Evolutionary conservation across 2,329 filamentous ascomycete genomes (phyloP), one percentile per base, ranked within the genome.

Genomic region (Lachnellula arida): DNA sequence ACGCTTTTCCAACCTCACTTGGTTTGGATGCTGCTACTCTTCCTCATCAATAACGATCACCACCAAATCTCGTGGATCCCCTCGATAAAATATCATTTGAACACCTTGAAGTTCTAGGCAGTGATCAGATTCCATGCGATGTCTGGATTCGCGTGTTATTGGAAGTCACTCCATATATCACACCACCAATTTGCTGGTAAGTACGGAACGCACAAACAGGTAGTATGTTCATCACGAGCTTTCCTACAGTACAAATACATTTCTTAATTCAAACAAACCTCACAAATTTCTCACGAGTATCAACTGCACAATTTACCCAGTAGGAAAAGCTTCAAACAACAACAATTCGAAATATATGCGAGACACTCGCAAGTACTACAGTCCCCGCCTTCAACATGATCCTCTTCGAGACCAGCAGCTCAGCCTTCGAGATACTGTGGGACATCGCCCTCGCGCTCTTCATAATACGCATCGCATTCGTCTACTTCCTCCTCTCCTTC

Each of bases 391-490:
- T 55, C 46, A 54, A 50, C 14, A 61, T 59, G 54, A 57, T 64
- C 46, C 56, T 70, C 42, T 70, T 72, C 53, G 63, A 70, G 44
- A 70, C 70, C 5, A 67, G 65, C 19, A 66, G 71, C 53, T 67
- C 69, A 5, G 67, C 72, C 35, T 67, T 74, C 51, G 70, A 73
- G 40, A 50, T 73, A 49, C 65, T 74, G 53, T 74, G 71, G 71
- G 69, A 73, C 60, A 60, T 73, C 17, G 68, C 70, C 42, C 64
- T 74, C 12, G 65, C 67, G 37, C 65, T 72, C 54, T 73, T 72
- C 63, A 61, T 71, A 60, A 39, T 71, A 49, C 64, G 68, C 50
- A 62, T 71, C 43, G 67, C 67, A 25, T 60, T 69, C 46, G 55
- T 65, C 49, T 72, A 74, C 56, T 68, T 70, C 50, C 11, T 60